Percentiles rank a stretch among this genome's conserved stretches.
phyloP scores from a whole-genome alignment of 106 monocot species.

The Apostasia ramifera region DNA sequence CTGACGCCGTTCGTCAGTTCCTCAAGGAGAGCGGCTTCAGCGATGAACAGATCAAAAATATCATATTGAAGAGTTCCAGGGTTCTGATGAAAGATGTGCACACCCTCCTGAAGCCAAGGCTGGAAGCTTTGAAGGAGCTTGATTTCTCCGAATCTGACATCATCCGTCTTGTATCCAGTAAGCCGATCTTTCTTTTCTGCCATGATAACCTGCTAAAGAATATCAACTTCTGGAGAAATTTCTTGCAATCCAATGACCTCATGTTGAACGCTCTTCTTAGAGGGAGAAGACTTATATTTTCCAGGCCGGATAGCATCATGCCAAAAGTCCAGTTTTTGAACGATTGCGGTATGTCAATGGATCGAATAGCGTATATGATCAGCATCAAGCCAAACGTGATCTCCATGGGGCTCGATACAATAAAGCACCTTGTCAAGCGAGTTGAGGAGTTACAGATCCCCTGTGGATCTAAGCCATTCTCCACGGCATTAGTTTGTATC shows the following conservation, averaged over 20 bases:
- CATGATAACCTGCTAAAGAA: neutral
- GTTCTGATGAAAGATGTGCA: slow-evolving; percentile 5
- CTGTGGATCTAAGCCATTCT: neutral
- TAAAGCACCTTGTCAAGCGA: neutral
- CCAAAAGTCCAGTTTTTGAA: slow-evolving; percentile 16
- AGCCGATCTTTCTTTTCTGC: neutral
- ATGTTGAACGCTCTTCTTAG: neutral
- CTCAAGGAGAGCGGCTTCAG: slow-evolving; percentile 8
- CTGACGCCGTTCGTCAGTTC: slow-evolving; percentile 16
- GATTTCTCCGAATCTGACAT: slow-evolving; percentile 17
- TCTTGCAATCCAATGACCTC: slow-evolving; percentile 3
- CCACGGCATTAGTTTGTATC: neutral
- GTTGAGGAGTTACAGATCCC: slow-evolving; percentile 3
- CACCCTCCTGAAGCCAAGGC: slow-evolving; percentile 2
- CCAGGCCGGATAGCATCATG: neutral
- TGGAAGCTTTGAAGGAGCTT: neutral
- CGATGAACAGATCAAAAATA: slow-evolving; percentile 7
- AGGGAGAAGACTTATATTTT: neutral
- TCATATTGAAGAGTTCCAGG: slow-evolving; percentile 1
- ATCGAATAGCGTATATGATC: neutral
- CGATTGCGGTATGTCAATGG: neutral
- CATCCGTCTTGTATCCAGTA: neutral
- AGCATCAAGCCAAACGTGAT: neutral
- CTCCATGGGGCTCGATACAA: neutral
- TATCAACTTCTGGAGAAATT: slow-evolving; percentile 10